phyloP scores from a whole-genome alignment of 2,329 filamentous ascomycete species.

The Stachybotrys elegans region DNA sequence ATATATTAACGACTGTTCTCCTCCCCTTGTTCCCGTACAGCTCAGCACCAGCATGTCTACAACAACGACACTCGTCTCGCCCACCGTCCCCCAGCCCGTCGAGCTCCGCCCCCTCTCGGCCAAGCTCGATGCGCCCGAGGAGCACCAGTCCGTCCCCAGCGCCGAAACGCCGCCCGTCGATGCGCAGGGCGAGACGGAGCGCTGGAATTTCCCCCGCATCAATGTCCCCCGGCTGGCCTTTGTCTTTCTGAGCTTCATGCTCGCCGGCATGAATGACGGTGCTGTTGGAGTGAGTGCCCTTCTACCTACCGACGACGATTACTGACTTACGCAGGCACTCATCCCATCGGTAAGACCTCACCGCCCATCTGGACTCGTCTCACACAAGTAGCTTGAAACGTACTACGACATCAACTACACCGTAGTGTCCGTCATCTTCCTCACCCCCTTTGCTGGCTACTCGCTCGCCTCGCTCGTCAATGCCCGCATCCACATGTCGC shows the following conservation, averaged over 20 bases:
- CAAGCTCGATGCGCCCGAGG: neutral
- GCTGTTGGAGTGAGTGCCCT: slow-evolving; percentile 1
- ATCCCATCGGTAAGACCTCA: slow-evolving; percentile 30
- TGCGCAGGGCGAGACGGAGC: slow-evolving; percentile 1
- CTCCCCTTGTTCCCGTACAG: no score
- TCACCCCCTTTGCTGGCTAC: slow-evolving; percentile 61
- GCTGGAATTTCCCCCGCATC: slow-evolving; percentile 2
- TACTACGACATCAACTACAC: slow-evolving; percentile 58
- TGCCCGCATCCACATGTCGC: slow-evolving; percentile 51
- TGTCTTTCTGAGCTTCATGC: slow-evolving; percentile 4
- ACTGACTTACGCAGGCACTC: slow-evolving; percentile 21
- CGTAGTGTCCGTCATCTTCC: slow-evolving; percentile 57
- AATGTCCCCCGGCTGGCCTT: slow-evolving; percentile 1
- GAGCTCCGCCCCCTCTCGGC: neutral
- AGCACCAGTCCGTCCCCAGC: neutral
- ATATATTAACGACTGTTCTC: no score
- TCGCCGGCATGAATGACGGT: slow-evolving; percentile 8
- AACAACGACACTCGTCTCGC: neutral
- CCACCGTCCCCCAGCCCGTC: neutral
- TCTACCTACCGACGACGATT: neutral
- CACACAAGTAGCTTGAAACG: slow-evolving; percentile 44
- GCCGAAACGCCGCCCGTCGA: neutral
- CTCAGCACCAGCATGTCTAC: no score
- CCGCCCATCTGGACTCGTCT: neutral
- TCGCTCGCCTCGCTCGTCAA: slow-evolving; percentile 56